These are phyloP conservation scores for Hirschfeldia incana DNA, from an alignment of 345 rosid genomes.

Conservation along the genomic window DNA sequence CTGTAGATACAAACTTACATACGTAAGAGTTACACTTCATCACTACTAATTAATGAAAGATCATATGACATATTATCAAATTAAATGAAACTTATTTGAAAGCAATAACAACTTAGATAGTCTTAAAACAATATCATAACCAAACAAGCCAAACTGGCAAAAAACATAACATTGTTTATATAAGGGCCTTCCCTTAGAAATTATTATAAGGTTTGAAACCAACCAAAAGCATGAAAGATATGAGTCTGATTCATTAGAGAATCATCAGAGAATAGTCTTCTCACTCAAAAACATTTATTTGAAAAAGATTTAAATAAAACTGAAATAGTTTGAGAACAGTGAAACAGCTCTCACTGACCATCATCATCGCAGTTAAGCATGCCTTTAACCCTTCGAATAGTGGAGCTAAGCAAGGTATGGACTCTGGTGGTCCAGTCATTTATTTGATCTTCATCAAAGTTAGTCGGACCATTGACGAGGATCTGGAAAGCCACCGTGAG, in stretches of 20 bases:
- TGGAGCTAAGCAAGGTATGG: constrained; percentile 60
- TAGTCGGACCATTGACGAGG: constrained; percentile 40
- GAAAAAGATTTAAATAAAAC: not conserved
- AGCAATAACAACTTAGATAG: not conserved
- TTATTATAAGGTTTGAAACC: not conserved
- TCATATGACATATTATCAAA: not conserved
- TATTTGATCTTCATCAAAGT: constrained; percentile 31
- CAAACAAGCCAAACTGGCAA: constrained; percentile 18
- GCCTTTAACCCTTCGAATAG: constrained; percentile 54
- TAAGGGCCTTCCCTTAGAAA: constrained; percentile 26
- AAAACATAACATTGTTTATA: constrained; percentile 21
- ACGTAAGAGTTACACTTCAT: not conserved
- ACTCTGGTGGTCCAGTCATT: constrained; percentile 50
- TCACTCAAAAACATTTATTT: constrained; percentile 23
- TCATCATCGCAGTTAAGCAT: constrained; percentile 45
- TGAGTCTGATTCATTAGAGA: constrained; percentile 14
- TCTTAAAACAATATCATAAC: not conserved
- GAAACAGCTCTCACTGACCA: constrained; percentile 19
- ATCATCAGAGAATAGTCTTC: constrained; percentile 15
- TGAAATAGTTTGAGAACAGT: not conserved
- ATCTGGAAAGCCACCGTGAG: constrained; percentile 78
- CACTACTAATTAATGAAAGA: not conserved
- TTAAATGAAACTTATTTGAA: not conserved
- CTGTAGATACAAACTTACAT: not conserved
- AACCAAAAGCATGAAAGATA: not conserved